A percentile compares a stretch with the other conserved stretches of the same genome.
Conservation (phyloP, 1,139 yeast genomes). For the Saccharomycopsis phalli region DNA sequence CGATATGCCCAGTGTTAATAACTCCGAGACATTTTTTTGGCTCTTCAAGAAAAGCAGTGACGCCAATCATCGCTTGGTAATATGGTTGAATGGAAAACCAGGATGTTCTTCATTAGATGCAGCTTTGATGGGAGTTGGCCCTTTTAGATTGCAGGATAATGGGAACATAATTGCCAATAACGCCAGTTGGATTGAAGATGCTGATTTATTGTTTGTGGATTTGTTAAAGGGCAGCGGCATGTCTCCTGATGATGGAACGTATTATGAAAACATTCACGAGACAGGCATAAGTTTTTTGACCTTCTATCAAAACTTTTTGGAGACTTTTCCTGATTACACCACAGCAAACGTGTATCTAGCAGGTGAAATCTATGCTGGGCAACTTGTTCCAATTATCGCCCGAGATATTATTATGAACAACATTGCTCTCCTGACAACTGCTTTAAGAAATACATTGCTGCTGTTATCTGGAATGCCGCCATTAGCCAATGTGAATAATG, state of each 20-base stretch:
- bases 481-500: no score
- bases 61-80: slow-evolving; percentile 31
- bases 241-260: slow-evolving; percentile 31
- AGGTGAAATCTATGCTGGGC: slow-evolving; percentile 87
- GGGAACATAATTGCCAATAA: slow-evolving; percentile 36
- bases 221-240: slow-evolving; percentile 81
- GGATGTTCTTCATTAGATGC: slow-evolving; percentile 89
- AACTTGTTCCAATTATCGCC: slow-evolving; percentile 71
- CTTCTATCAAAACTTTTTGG: slow-evolving; percentile 50
- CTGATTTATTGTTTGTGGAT: slow-evolving; percentile 65
- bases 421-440: slow-evolving; percentile 14
- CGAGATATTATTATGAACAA: slow-evolving; percentile 36
- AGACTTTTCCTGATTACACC: slow-evolving; percentile 52
- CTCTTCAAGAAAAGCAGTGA: slow-evolving; percentile 34
- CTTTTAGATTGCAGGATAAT: slow-evolving; percentile 44
- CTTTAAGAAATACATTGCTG: slow-evolving; percentile 36
- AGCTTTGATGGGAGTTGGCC: slow-evolving; percentile 74
- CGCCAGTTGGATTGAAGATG: slow-evolving; percentile 66
- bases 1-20: slow-evolving; percentile 47
- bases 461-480: no score
- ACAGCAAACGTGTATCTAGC: slow-evolving; percentile 48
- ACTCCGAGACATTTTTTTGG: slow-evolving; percentile 78
- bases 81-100: slow-evolving; percentile 82
- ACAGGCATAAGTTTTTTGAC: slow-evolving; percentile 40
- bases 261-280: slow-evolving; percentile 31